phyloP scores from a whole-genome alignment of 768 basidiomycete genomes.

The Russula vinacea region DNA sequence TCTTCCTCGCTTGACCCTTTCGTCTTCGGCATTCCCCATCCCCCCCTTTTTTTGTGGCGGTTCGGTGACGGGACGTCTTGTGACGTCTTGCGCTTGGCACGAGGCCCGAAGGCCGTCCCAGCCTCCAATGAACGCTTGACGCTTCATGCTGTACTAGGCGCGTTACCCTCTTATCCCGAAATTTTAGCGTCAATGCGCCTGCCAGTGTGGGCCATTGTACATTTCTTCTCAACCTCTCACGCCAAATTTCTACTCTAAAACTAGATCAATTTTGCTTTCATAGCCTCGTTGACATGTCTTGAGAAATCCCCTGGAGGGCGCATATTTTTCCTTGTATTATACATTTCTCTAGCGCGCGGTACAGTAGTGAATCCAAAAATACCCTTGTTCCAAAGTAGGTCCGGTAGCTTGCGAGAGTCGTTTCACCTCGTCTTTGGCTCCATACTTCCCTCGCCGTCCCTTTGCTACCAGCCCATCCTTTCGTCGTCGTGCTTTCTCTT shows the following conservation, averaged over 20 bases:
- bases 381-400: constrained; percentile 15
- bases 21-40: neutral
- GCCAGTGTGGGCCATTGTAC: neutral
- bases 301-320: neutral
- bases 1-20: neutral
- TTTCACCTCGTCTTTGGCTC: neutral
- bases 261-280: neutral
- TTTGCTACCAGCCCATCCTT: constrained; percentile 2
- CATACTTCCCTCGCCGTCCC: neutral
- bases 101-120: neutral
- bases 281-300: neutral
- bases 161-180: constrained; percentile 1
- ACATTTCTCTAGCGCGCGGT: neutral
- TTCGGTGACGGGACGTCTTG: neutral
- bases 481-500: neutral
- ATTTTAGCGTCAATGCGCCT: neutral
- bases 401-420: neutral
- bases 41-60: neutral
- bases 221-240: neutral
- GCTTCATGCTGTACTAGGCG: neutral
- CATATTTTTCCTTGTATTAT: constrained; percentile 5
- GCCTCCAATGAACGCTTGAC: neutral
- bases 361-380: neutral
- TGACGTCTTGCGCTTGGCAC: neutral
- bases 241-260: neutral